Evolutionary conservation across 805 yeast species (phyloP).

Genomic region (Candida verbasci): DNA sequence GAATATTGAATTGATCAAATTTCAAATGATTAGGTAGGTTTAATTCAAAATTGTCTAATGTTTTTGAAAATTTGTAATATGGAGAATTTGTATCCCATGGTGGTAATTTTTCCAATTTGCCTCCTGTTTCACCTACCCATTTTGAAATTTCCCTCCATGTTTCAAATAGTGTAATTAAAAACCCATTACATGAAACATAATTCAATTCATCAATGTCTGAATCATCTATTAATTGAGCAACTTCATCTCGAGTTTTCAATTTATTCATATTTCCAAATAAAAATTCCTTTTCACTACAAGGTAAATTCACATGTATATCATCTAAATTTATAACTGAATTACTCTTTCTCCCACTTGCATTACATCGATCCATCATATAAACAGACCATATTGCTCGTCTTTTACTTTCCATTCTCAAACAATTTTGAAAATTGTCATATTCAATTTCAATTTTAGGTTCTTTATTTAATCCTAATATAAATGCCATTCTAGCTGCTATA

Average conservation of each 20-base stretch:
- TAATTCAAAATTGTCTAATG: constrained; percentile 18
- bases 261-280: constrained; percentile 18
- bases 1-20: constrained; percentile 20
- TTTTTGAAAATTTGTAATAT: constrained; percentile 19
- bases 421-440: constrained; percentile 11
- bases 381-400: constrained; percentile 38
- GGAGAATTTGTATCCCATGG: constrained; percentile 27
- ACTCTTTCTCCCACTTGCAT: constrained; percentile 30
- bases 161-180: constrained; percentile 28
- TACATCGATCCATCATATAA: constrained; percentile 40
- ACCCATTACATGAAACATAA: constrained; percentile 16
- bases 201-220: neutral
- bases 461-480: constrained; percentile 26
- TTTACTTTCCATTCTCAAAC: constrained; percentile 25
- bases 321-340: constrained; percentile 28
- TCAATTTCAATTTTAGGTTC: constrained; percentile 5
- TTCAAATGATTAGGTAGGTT: constrained; percentile 21
- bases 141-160: constrained; percentile 34
- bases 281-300: constrained; percentile 29
- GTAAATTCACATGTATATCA: constrained; percentile 27
- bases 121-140: constrained; percentile 36
- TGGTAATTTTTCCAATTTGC: constrained; percentile 19
- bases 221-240: constrained; percentile 10
- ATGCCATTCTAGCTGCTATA: constrained; percentile 37
- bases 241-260: constrained; percentile 13